phyloP scores from a whole-genome alignment of 169 alveolate species.

The Plasmodium gaboni region DNA sequence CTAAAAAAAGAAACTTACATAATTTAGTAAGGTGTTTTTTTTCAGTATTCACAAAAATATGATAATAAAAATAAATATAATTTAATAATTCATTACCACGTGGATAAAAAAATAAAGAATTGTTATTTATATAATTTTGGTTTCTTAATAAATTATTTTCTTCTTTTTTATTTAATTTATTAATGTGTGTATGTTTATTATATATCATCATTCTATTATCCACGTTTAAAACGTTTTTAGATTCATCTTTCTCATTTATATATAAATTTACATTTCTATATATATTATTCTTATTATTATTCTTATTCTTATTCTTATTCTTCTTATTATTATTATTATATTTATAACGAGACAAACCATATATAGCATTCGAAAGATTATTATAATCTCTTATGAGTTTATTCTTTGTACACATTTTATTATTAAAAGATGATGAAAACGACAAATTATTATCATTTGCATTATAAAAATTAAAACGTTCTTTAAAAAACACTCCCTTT shows the following conservation, averaged over 20 bases:
- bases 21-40: conserved; percentile 21
- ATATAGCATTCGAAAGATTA: conserved; percentile 26
- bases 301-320: background rate
- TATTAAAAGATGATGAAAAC: background rate
- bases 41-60: conserved; percentile 15
- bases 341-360: conserved; percentile 24
- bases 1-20: conserved; percentile 33
- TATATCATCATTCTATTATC: too few relatives aligned
- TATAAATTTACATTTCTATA: background rate
- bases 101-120: conserved; percentile 37
- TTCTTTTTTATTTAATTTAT: too few relatives aligned
- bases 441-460: too few relatives aligned
- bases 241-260: background rate
- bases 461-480: conserved; percentile 8
- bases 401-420: background rate
- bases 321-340: background rate
- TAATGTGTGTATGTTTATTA: too few relatives aligned
- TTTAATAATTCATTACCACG: conserved; percentile 52
- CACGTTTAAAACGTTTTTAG: background rate
- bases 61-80: conserved; percentile 29
- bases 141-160: background rate
- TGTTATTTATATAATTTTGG: background rate
- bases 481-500: conserved; percentile 16
- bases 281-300: background rate
- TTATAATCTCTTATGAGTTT: conserved; percentile 24